These are phyloP conservation scores for Eucalyptus urophylla DNA, from an alignment of 345 rosid species.

Conservation along the genomic window DNA sequence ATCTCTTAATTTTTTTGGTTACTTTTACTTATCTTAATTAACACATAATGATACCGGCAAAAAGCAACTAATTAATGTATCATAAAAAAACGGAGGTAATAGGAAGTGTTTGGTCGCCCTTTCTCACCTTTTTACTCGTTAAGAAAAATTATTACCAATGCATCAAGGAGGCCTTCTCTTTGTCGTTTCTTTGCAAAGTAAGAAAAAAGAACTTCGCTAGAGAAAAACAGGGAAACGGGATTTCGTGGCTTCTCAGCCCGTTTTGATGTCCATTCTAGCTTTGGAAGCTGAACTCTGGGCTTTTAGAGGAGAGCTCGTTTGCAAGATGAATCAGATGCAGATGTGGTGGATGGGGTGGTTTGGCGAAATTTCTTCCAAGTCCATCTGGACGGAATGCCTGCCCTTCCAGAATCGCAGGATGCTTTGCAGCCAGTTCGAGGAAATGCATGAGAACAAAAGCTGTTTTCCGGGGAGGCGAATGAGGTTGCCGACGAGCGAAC, in stretches of 20 bases:
- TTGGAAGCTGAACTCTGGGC: neutral
- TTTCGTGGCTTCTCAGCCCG: neutral
- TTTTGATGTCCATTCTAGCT: neutral
- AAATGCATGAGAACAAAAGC: neutral
- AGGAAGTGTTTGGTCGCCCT: neutral
- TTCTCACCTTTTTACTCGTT: neutral
- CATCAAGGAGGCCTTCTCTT: neutral
- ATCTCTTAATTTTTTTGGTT: neutral
- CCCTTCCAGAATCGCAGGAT: neutral
- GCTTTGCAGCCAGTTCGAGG: neutral
- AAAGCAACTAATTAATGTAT: neutral
- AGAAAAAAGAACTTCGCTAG: neutral
- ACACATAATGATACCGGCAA: fast-evolving
- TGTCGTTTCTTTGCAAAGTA: neutral
- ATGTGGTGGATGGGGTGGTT: neutral
- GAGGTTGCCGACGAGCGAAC: neutral
- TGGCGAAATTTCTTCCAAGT: neutral
- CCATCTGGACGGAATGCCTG: neutral
- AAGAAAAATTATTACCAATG: neutral
- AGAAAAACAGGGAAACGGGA: neutral
- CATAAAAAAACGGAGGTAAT: neutral
- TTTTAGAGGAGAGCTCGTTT: neutral
- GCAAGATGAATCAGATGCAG: neutral
- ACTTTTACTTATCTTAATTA: neutral
- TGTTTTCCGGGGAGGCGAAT: neutral